These are phyloP conservation scores for Suillus subalutaceus DNA, from an alignment of 768 basidiomycete species.

Conservation along the genomic window DNA sequence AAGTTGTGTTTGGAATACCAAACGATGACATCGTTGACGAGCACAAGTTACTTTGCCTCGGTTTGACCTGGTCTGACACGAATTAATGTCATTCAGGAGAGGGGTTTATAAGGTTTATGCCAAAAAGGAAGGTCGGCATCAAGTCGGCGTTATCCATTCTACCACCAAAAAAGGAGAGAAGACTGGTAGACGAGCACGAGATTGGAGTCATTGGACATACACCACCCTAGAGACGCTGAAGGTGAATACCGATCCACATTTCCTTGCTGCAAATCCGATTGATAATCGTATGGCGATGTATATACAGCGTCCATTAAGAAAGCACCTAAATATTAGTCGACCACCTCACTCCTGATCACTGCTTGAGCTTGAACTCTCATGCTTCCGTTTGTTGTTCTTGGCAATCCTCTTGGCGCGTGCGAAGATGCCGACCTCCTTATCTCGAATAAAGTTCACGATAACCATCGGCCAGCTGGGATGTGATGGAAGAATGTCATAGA, in stretches of 20 bases:
- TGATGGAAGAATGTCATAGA: slow-evolving; percentile 84
- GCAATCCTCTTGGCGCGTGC: slow-evolving; percentile 78
- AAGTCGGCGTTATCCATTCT: too few species aligned
- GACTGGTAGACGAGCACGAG: too few species aligned
- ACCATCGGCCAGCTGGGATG: slow-evolving; percentile 97
- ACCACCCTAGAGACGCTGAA: not conserved
- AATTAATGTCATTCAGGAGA: too few species aligned
- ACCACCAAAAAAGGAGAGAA: too few species aligned
- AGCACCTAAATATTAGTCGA: slow-evolving; percentile 1
- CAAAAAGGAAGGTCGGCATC: too few species aligned
- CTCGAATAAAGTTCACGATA: slow-evolving; percentile 91
- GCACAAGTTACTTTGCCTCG: too few species aligned
- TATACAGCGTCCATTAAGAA: slow-evolving; percentile 17
- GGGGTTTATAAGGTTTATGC: too few species aligned
- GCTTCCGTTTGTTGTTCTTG: slow-evolving; percentile 35
- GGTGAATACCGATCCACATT: not conserved
- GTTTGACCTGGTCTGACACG: too few species aligned
- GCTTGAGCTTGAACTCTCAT: slow-evolving; percentile 13
- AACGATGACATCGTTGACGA: too few species aligned
- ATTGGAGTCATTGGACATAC: not conserved
- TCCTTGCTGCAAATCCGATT: not conserved
- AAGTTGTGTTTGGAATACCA: too few species aligned
- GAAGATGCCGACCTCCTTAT: slow-evolving; percentile 86
- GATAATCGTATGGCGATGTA: slow-evolving; percentile 3
- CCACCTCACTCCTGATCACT: slow-evolving; percentile 20